A percentile compares a stretch with the other conserved stretches of the same genome.
Evolutionary conservation across 805 yeast genomes (phyloP).

Genomic region (Pichia membranifaciens): DNA sequence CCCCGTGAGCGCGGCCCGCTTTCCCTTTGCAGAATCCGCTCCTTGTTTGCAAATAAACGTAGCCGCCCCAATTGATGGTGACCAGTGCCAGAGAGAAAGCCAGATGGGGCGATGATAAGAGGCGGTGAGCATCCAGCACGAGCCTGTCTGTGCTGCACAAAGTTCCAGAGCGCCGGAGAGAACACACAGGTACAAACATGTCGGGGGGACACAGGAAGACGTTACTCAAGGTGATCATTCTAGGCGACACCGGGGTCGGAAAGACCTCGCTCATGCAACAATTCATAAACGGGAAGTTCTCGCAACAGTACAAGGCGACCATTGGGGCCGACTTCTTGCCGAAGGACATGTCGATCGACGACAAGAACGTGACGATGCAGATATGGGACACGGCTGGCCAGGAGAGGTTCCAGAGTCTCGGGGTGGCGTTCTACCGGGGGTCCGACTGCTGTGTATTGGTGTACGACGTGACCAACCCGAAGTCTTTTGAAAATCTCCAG

Average conservation of each 20-base stretch:
- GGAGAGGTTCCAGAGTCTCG: constrained; percentile 92
- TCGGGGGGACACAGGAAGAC: constrained; percentile 56
- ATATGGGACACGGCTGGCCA: constrained; percentile 99
- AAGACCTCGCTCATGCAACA: constrained; percentile 97
- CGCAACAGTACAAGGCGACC: constrained; percentile 94
- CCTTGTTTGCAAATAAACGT: not conserved
- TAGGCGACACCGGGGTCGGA: constrained; percentile 98
- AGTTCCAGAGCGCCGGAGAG: too few relatives aligned
- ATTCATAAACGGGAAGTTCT: constrained; percentile 89
- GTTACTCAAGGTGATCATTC: constrained; percentile 76
- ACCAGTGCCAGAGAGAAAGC: too few relatives aligned
- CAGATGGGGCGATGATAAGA: too few relatives aligned
- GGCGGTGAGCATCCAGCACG: too few relatives aligned
- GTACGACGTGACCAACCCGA: constrained; percentile 91
- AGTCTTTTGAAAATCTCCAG: constrained; percentile 82
- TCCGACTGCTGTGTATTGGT: constrained; percentile 97
- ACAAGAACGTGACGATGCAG: constrained; percentile 72
- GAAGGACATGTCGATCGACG: constrained; percentile 82
- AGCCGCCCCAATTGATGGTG: not conserved
- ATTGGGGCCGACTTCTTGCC: constrained; percentile 97
- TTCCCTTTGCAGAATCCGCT: too few relatives aligned
- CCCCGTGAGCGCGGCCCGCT: too few relatives aligned
- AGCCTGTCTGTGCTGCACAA: too few relatives aligned
- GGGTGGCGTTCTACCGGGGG: constrained; percentile 96
- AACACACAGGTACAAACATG: not conserved